Conservation (phyloP, 2,329 filamentous ascomycete genomes). For the Colletotrichum sp. region DNA sequence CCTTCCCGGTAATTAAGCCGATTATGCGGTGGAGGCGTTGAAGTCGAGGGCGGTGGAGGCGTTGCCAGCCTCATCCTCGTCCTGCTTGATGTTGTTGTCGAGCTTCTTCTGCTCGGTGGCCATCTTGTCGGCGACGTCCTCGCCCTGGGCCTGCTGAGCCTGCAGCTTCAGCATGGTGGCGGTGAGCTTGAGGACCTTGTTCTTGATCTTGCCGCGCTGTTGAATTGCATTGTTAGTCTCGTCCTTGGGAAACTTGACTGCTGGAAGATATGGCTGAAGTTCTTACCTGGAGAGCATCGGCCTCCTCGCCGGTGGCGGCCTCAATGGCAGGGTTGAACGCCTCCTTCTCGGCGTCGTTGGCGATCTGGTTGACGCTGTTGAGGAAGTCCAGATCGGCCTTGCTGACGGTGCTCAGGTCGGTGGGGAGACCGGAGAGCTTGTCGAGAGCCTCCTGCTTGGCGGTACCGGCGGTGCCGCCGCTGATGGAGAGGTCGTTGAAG, state of each 20-base stretch:
- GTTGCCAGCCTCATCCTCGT: constrained; percentile 52
- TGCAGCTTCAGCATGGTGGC: constrained; percentile 56
- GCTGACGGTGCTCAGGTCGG: constrained; percentile 49
- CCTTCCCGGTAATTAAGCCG: neutral
- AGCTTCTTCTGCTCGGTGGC: constrained; percentile 56
- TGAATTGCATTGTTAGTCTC: neutral
- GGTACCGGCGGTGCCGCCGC: constrained; percentile 48
- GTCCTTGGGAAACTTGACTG: neutral
- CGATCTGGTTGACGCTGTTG: constrained; percentile 54
- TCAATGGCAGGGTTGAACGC: constrained; percentile 62
- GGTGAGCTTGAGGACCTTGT: constrained; percentile 64
- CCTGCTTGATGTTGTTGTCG: constrained; percentile 55
- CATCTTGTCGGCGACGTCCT: constrained; percentile 48
- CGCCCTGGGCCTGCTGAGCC: constrained; percentile 56
- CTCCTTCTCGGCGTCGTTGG: constrained; percentile 56
- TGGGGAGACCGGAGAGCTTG: constrained; percentile 39
- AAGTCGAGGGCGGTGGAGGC: constrained; percentile 37
- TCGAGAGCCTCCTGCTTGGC: constrained; percentile 47
- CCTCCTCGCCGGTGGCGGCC: constrained; percentile 47
- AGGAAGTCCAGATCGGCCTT: constrained; percentile 53
- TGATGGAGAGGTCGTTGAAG: constrained; percentile 54
- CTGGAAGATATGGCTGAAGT: neutral
- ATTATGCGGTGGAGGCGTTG: constrained; percentile 14
- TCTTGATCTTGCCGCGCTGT: constrained; percentile 62
- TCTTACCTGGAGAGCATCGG: constrained; percentile 51